Base-by-base conservation (phyloP, 441 rosid species). In the Raphanus hybrid region DNA sequence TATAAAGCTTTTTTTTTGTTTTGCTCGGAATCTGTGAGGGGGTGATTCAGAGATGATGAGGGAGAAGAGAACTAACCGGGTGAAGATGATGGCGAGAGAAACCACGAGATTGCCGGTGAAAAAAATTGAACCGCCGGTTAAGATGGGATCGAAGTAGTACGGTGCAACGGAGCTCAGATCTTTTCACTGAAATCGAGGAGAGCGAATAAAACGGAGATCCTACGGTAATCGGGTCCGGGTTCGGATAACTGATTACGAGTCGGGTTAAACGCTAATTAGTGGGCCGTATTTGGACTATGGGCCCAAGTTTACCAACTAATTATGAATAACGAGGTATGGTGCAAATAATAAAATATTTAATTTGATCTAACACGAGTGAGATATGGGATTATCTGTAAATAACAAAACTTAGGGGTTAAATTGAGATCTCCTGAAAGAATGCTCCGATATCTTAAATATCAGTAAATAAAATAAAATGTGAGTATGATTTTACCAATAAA, bases 51-150 rank as follows among this genome's bases (percentile, higher is more conserved):
- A 77, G 37, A 48, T 70, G 74, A 43, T 57, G 52, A 61, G 12
- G 32, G 75, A 69, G n/a, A n/a, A n/a, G n/a, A n/a, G 75, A 69
- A 79, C 78, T 74, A 55, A 79, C 82, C 82, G 32, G 66, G 61
- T 72, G 8, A 34, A 68, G 57, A 55, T 41, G 78, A 73, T 39
- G 78, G 41, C 27, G 34, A 63, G 16, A 9, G 54, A 58, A 41
- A 73, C n/a, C 8, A n/a, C 67, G 68, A 9, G 55, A 39, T 45
- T 6, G 6, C 78, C 72, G 71, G 58, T 14, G 32, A 20, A 57
- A 23, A n/a, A 14, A 12, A 1, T 35, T 52, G 77, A 54, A 35
- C 77, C 55, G 73, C 69, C 73, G 77, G 74, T 61, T 14, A 60
- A 67, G 70, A 73, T 37, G 54, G 37, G 74, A 78, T 74, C 78